Evolutionary conservation across 2,329 filamentous ascomycete species (phyloP), one percentile per base, ranked within the genome.

Genomic region (Arthrobotrys musiformis): DNA sequence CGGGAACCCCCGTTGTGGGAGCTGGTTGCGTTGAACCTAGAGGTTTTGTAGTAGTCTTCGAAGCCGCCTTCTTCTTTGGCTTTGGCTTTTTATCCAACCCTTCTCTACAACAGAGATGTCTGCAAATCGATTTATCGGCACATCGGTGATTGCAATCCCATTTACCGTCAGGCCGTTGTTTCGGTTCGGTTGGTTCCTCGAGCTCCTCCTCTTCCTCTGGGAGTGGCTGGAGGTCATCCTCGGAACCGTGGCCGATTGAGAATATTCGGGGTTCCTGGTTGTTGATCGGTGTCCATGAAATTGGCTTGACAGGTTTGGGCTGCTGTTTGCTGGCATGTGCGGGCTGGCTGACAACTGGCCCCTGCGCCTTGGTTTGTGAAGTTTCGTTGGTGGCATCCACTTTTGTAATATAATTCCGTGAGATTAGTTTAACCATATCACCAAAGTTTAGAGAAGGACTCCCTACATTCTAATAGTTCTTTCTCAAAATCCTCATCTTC

Each of bases 101-200:
- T 67, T 90, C 86, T 9, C 86, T 85, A 79, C 90, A 91, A 80
- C 90, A 91, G 4, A 88, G 79, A 80, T 91, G 90, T 80, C 89
- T 91, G 82, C 90, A 91, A 40, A 79, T 79, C 66, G 50, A 75
- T 52, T 81, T 81, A 67, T 81, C 79, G 8, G 77, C 74, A 30
- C 90, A 91, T 46, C 83, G 84, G 80, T 91, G 90, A 60, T 89
- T 89, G 82, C 90, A 91, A 2, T 86, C 85, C 88, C 88, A 91
- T 73, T 87, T 90, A 1, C 89, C 90, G 81, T 90, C 91, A 0
- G 84, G 81, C 8, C 73, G 66, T 52, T 67, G 73, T 19, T 58
- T 61, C 3, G 90, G 84, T 78, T 85, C 85, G 2, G 81, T 81
- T 4, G 86, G 84, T 61, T 85, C 76, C 17, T 72, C 64, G 4